Conservation (phyloP, 306 rosid genomes). For the Hippophae gyantsensis region DNA sequence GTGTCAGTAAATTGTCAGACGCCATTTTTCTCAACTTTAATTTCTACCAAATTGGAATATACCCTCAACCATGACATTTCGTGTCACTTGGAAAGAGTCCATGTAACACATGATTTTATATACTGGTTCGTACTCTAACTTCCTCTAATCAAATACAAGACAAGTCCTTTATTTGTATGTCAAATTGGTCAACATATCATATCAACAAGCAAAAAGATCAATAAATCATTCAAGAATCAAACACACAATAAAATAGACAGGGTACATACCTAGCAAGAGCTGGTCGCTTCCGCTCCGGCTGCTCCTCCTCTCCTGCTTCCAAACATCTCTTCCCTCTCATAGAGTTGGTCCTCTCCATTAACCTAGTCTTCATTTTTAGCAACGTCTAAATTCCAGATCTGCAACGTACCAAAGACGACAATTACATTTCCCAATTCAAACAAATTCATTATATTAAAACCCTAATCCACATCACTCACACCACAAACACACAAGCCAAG, state of each 20-base stretch:
- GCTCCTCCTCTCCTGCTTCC: slow-evolving; percentile 85
- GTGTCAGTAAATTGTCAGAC: too few species aligned
- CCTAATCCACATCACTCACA: slow-evolving; percentile 20
- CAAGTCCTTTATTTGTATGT: background rate
- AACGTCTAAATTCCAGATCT: slow-evolving; percentile 33
- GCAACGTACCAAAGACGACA: slow-evolving; percentile 24
- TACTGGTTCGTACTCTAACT: background rate
- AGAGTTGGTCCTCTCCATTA: slow-evolving; percentile 47
- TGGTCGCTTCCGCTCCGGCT: slow-evolving; percentile 88
- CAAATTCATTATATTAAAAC: slow-evolving; percentile 11
- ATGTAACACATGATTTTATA: too few species aligned
- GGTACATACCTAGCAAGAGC: slow-evolving; percentile 78
- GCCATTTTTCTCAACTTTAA: too few species aligned
- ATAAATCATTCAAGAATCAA: slow-evolving; percentile 2
- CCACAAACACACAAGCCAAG: background rate
- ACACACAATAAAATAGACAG: slow-evolving; percentile 1
- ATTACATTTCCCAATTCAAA: slow-evolving; percentile 1
- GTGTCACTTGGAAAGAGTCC: too few species aligned
- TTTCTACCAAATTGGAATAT: too few species aligned
- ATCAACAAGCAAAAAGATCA: slow-evolving; percentile 1
- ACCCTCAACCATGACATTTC: too few species aligned
- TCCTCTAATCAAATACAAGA: background rate
- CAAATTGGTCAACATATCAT: slow-evolving; percentile 4
- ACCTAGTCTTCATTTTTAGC: slow-evolving; percentile 49
- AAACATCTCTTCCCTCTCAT: slow-evolving; percentile 67